These are phyloP conservation scores for Aspergillus nomiae DNA, from an alignment of 2,329 filamentous ascomycete species.

Conservation along the genomic window DNA sequence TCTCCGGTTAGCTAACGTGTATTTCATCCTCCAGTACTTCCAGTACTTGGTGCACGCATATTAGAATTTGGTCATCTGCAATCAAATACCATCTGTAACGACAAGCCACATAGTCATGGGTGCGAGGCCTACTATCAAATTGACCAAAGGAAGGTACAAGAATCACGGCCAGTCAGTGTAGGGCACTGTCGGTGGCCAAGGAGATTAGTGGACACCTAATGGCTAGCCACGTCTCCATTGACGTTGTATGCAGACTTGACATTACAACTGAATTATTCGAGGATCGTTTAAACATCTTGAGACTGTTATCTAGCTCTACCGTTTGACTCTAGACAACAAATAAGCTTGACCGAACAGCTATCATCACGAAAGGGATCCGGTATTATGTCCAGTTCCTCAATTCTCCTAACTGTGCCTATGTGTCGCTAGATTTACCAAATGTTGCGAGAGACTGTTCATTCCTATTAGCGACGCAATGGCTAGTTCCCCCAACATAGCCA, in stretches of 20 bases:
- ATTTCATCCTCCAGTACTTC: not conserved
- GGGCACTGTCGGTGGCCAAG: not conserved
- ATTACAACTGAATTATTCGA: not conserved
- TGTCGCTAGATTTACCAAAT: not conserved
- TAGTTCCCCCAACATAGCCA: no score
- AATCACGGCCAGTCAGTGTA: not conserved
- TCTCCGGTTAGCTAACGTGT: not conserved
- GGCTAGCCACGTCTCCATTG: no score
- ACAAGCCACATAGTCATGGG: not conserved
- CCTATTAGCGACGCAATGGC: not conserved
- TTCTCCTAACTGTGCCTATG: no score
- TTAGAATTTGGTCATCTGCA: not conserved
- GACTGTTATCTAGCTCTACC: not conserved
- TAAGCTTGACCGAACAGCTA: not conserved
- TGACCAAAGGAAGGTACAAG: not conserved
- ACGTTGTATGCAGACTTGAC: not conserved
- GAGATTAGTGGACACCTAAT: not conserved
- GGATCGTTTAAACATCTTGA: fast-evolving
- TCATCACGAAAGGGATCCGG: not conserved
- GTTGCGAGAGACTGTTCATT: not conserved
- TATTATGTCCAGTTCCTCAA: not conserved
- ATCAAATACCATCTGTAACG: not conserved
- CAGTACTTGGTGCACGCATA: not conserved
- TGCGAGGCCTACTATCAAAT: not conserved
- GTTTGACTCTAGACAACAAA: not conserved